Conservation (phyloP, 2,329 filamentous ascomycete species). For the Cercospora sesami region DNA sequence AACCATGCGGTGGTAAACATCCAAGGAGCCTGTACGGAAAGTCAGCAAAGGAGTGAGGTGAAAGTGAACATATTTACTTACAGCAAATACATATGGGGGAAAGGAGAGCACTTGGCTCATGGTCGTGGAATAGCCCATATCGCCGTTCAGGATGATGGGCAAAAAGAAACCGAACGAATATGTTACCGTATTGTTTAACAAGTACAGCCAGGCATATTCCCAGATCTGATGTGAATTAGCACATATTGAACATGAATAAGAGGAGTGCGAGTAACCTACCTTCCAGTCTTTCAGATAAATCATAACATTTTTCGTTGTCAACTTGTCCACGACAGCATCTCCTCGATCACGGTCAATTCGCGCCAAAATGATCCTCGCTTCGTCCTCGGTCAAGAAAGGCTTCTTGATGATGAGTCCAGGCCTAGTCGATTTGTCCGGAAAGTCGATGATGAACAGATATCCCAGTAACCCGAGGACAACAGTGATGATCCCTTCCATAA, state of each 20-base stretch:
- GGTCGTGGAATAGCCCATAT: slow-evolving; percentile 41
- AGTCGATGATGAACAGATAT: slow-evolving; percentile 36
- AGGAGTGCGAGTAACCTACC: slow-evolving; percentile 22
- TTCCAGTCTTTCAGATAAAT: slow-evolving; percentile 41
- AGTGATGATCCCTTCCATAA: slow-evolving; percentile 48
- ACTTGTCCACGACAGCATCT: slow-evolving; percentile 37
- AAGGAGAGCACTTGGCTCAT: slow-evolving; percentile 39
- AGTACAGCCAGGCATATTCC: slow-evolving; percentile 38
- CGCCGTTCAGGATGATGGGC: slow-evolving; percentile 41
- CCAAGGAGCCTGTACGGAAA: slow-evolving; percentile 27
- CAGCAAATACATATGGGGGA: slow-evolving; percentile 38
- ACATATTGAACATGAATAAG: neutral
- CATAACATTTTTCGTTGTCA: slow-evolving; percentile 28
- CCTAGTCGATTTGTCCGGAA: slow-evolving; percentile 30
- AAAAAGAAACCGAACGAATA: slow-evolving; percentile 44
- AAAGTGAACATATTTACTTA: neutral
- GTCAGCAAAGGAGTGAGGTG: neutral
- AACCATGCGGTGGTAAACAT: slow-evolving; percentile 33
- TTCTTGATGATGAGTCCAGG: slow-evolving; percentile 25
- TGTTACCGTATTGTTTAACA: slow-evolving; percentile 33
- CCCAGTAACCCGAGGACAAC: slow-evolving; percentile 40
- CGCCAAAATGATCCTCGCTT: slow-evolving; percentile 35
- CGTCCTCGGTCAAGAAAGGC: slow-evolving; percentile 27
- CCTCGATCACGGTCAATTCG: slow-evolving; percentile 43
- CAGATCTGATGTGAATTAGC: slow-evolving; percentile 33